Evolutionary conservation across 2,329 filamentous ascomycete species (phyloP).

Genomic region (Chrysosphaeria jannelii): DNA sequence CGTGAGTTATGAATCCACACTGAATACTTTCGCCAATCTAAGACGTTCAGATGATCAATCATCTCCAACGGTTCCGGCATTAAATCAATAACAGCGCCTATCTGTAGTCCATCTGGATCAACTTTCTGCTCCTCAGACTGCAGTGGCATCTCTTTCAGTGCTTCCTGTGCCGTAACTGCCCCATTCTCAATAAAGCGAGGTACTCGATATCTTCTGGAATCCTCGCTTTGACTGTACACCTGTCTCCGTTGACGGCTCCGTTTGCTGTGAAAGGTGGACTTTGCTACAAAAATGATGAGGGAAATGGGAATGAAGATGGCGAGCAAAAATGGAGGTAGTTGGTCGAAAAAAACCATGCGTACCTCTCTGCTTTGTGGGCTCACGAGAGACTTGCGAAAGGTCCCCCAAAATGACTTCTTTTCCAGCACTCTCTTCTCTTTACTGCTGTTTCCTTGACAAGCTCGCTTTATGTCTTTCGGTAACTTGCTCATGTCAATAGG

Average conservation of each 20-base stretch:
- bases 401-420: background rate
- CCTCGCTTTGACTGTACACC: no score
- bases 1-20: slow-evolving; percentile 46
- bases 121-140: no score
- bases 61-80: slow-evolving; percentile 85
- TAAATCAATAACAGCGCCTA: no score
- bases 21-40: slow-evolving; percentile 32
- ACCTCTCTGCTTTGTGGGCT: slow-evolving; percentile 3
- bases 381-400: slow-evolving; percentile 2
- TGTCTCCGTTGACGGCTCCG: slow-evolving; percentile 50
- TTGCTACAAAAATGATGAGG: slow-evolving; percentile 38
- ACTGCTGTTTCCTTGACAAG: background rate
- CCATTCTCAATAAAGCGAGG: no score
- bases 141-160: no score
- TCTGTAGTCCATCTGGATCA: no score
- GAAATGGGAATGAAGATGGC: slow-evolving; percentile 45
- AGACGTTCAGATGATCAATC: slow-evolving; percentile 42
- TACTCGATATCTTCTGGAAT: no score
- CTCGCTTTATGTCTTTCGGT: background rate
- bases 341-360: slow-evolving; percentile 2
- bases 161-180: no score
- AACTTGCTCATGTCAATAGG: slow-evolving; percentile 21
- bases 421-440: no score
- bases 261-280: slow-evolving; percentile 46
- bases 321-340: slow-evolving; percentile 25